Base-by-base conservation (phyloP, 2,329 filamentous ascomycete species). In the Colletotrichum sp. region DNA sequence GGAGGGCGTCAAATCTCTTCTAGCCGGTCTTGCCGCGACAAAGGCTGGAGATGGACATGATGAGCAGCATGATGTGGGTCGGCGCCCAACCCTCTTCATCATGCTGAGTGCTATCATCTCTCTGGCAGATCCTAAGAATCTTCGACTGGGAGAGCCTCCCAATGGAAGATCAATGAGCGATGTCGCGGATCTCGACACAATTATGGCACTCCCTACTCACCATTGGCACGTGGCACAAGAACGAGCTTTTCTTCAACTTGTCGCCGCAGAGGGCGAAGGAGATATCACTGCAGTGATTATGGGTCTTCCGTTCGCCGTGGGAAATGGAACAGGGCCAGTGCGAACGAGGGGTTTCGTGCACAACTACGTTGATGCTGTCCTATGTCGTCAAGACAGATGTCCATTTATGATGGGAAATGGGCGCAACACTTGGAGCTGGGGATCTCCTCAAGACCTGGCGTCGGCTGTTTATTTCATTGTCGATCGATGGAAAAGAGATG, bases 31-130 rank as follows among this genome's bases (percentile, higher is more conserved):
- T 16, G 24, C 30, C 9, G 39, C 32, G 30, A 15, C 57, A 63
- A 30, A 63, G 4, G 13, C 5, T 18, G 15, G 24, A 59, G 21
- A 15, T 59, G 21, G 21, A 18, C n/a, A 28, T 28, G 26, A 59
- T n/a, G 39, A n/a, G 18, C 36, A 44, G 36, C 55, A 32, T 39
- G 13, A 21, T 6, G 28, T 34, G 28, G 28, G 28, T 15, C 32
- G 18, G 34, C n/a, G 34, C 12, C 68, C 68, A 8, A 59, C 24
- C 1, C 57, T 71, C 26, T 64, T 71, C 36, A 64, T 71, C 36
- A 71, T 71, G 68, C n/a, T 71, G 18, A 71, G 68, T 15, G 68
- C 68, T 15, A 71, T 71, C 24, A 71, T 71, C 15, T 71, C 68
- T n/a, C 68, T 71, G 8, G 68, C 57, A 8, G 68, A 71, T 24